A percentile compares a stretch with the other conserved stretches of the same genome.
phyloP scores from a whole-genome alignment of 495 filamentous ascomycete genomes.

The Neurospora sp. region DNA sequence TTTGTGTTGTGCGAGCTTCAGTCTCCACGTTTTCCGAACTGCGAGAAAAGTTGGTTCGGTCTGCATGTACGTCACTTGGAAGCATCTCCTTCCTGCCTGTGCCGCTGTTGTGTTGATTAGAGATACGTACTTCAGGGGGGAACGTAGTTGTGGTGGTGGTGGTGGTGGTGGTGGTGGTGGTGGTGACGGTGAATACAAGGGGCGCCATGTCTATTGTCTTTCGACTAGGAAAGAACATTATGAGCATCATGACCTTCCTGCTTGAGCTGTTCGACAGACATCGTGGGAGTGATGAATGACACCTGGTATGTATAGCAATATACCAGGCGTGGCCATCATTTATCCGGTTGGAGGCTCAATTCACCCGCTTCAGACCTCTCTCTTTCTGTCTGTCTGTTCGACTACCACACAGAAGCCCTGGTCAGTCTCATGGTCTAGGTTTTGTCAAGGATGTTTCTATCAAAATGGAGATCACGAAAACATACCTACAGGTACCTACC shows the following conservation, averaged over 20 bases:
- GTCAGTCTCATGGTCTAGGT: not conserved
- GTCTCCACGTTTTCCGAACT: not conserved
- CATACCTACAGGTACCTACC: no score
- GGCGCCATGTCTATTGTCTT: no score
- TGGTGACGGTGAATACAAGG: no score
- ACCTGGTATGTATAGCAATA: not conserved
- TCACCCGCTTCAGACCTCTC: not conserved
- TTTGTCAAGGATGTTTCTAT: not conserved
- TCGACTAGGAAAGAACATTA: not conserved
- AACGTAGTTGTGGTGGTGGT: no score
- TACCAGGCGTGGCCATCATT: constrained; percentile 4
- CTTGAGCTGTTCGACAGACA: not conserved
- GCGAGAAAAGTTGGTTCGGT: not conserved
- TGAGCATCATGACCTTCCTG: constrained; percentile 5
- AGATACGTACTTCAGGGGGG: not conserved
- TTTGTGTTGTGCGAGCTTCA: not conserved
- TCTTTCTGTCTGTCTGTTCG: not conserved
- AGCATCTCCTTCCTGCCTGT: not conserved
- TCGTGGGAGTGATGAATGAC: not conserved
- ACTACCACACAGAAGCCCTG: not conserved
- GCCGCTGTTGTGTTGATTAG: not conserved
- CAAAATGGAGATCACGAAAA: no score
- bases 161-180: no score
- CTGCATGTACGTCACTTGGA: constrained; percentile 7
- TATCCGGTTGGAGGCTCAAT: constrained; percentile 16